Conservation (phyloP, 2,329 filamentous ascomycete genomes). For the Curvularia verruculosa region DNA sequence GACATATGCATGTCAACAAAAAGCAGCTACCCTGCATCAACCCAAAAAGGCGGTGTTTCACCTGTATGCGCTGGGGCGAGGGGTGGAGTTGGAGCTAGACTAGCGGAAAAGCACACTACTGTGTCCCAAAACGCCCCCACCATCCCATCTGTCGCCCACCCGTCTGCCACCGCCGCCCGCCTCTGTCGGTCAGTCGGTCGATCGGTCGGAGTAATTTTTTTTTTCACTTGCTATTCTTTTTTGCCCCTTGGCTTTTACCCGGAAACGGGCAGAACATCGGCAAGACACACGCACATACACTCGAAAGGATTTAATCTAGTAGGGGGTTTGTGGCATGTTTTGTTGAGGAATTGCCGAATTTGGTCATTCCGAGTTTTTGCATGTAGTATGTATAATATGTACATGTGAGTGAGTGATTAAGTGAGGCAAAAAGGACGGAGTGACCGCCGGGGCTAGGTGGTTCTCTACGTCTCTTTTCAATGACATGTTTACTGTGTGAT, state of each 20-base stretch:
- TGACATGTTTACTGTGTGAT: too few species aligned
- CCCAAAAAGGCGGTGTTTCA: constrained; percentile 4
- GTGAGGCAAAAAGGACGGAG: too few species aligned
- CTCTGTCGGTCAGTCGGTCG: not conserved
- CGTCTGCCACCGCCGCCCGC: too few species aligned
- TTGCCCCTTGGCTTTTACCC: not conserved
- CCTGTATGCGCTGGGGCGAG: not conserved
- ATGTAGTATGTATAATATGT: too few species aligned
- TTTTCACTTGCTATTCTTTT: not conserved
- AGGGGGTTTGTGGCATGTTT: too few species aligned
- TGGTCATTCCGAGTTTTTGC: too few species aligned
- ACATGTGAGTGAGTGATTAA: too few species aligned
- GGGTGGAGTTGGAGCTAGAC: not conserved
- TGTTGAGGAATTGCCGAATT: not conserved
- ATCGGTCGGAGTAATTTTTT: constrained; percentile 1
- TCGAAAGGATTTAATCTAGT: too few species aligned
- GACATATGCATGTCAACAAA: not conserved
- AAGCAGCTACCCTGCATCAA: not conserved
- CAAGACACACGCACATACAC: too few species aligned
- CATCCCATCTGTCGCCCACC: not conserved
- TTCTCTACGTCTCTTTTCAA: too few species aligned
- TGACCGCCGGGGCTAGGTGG: too few species aligned
- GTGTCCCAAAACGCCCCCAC: not conserved
- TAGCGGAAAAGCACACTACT: not conserved
- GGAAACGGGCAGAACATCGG: not conserved